Percentiles rank a stretch among this genome's conserved stretches.
phyloP scores from a whole-genome alignment of 2,329 filamentous ascomycete genomes.

The Orbilia ellipsospora region DNA sequence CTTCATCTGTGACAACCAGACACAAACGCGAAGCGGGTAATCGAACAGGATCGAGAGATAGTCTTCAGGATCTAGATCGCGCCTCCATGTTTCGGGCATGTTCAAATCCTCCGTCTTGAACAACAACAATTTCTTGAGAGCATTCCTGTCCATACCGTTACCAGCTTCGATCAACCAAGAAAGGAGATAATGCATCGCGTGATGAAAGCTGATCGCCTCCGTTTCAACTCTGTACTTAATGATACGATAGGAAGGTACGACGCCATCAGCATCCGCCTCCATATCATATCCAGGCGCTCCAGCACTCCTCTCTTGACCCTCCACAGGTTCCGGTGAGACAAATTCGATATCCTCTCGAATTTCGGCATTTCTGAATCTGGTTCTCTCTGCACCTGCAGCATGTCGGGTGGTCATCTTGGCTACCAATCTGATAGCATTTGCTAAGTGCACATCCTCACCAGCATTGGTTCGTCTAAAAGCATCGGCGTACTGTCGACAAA shows the following conservation, averaged over 20 bases:
- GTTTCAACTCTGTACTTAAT: constrained; percentile 89
- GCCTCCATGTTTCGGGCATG: constrained; percentile 73
- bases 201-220: constrained; percentile 95
- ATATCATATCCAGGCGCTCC: constrained; percentile 39
- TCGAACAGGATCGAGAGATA: constrained; percentile 89
- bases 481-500: constrained; percentile 88
- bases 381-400: constrained; percentile 87
- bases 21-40: constrained; percentile 90
- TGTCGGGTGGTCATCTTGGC: constrained; percentile 88
- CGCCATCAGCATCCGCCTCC: constrained; percentile 41
- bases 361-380: constrained; percentile 85
- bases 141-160: constrained; percentile 75
- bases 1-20: constrained; percentile 98
- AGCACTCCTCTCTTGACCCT: constrained; percentile 22
- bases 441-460: constrained; percentile 75
- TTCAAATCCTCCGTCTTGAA: constrained; percentile 78
- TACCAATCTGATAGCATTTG: constrained; percentile 76
- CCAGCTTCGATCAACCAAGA: constrained; percentile 96
- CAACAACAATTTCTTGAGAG: constrained; percentile 75
- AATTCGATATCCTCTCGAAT: constrained; percentile 87
- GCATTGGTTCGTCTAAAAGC: constrained; percentile 78
- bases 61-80: constrained; percentile 75
- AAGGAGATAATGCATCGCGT: constrained; percentile 92
- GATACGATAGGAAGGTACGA: constrained; percentile 70
- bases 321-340: constrained; percentile 57